Conservation (phyloP, 2,329 filamentous ascomycete species). For the Lojkania enalia region DNA sequence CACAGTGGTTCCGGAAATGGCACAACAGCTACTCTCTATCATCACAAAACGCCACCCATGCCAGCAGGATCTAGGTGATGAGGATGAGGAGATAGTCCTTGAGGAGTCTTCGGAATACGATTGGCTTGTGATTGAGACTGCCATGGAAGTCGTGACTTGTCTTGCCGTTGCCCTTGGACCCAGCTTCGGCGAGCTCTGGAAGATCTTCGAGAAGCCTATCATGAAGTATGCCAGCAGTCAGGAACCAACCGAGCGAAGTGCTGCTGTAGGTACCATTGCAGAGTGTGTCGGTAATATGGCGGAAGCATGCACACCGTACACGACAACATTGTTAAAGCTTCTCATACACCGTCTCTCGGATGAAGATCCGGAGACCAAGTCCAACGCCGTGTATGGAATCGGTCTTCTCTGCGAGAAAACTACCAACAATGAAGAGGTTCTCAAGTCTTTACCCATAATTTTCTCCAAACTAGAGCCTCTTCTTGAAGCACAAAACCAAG, state of each 20-base stretch:
- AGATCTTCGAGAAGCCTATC: constrained; percentile 91
- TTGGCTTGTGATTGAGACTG: constrained; percentile 95
- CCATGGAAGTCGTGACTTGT: constrained; percentile 85
- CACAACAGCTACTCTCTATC: constrained; percentile 74
- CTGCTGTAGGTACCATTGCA: constrained; percentile 87
- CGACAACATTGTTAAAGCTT: constrained; percentile 73
- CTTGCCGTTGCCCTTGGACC: constrained; percentile 79
- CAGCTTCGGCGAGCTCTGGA: constrained; percentile 86
- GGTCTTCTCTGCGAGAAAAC: constrained; percentile 85
- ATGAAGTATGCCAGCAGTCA: constrained; percentile 85
- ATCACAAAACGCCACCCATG: constrained; percentile 90
- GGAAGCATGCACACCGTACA: constrained; percentile 78
- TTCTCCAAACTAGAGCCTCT: constrained; percentile 85
- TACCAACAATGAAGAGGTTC: constrained; percentile 70
- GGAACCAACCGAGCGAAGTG: constrained; percentile 84
- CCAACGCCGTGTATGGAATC: constrained; percentile 89
- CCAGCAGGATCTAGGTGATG: constrained; percentile 86
- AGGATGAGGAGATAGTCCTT: constrained; percentile 66
- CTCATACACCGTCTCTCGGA: constrained; percentile 86
- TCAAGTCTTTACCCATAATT: constrained; percentile 75
- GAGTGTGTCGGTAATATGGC: constrained; percentile 89
- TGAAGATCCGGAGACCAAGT: constrained; percentile 88
- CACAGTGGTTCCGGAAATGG: constrained; percentile 70
- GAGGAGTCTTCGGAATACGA: constrained; percentile 91
- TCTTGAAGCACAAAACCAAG: constrained; percentile 74